Evolutionary conservation across 768 basidiomycete genomes (phyloP).

Genomic region (Pleurotus cornucopiae): DNA sequence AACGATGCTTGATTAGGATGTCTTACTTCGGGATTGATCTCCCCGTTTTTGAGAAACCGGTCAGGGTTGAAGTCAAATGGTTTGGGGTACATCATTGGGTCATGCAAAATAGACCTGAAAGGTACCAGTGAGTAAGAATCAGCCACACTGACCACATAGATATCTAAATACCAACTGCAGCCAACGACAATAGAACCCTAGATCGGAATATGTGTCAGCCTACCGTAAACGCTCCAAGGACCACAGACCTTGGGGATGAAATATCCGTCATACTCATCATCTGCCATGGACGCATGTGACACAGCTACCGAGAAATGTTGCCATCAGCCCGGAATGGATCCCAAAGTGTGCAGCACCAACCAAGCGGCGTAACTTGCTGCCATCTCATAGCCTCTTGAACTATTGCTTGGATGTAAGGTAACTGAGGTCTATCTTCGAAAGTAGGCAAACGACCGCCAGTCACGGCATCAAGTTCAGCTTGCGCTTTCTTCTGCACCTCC

Average conservation of each 20-base stretch:
- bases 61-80: conserved; percentile 26
- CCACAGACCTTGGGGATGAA: conserved; percentile 22
- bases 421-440: conserved; percentile 15
- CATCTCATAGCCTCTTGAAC: conserved; percentile 21
- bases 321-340: not conserved
- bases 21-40: conserved; percentile 15
- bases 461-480: conserved; percentile 31
- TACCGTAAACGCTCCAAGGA: conserved; percentile 19
- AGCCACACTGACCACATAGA: too few relatives aligned
- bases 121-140: not conserved
- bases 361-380: conserved; percentile 16
- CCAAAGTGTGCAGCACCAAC: conserved; percentile 12
- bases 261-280: conserved; percentile 32
- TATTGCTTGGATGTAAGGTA: conserved; percentile 21
- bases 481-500: conserved; percentile 22
- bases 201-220: conserved; percentile 13
- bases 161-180: conserved; percentile 21
- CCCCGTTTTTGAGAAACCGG: conserved; percentile 21
- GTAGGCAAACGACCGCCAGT: conserved; percentile 26
- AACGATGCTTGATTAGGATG: conserved; percentile 23
- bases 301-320: conserved; percentile 11
- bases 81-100: conserved; percentile 15
- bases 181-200: conserved; percentile 25
- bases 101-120: conserved; percentile 16
- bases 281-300: conserved; percentile 20